Base-by-base conservation (phyloP, 2,329 filamentous ascomycete genomes). In the Cladosporium austrohemisphaericum region DNA sequence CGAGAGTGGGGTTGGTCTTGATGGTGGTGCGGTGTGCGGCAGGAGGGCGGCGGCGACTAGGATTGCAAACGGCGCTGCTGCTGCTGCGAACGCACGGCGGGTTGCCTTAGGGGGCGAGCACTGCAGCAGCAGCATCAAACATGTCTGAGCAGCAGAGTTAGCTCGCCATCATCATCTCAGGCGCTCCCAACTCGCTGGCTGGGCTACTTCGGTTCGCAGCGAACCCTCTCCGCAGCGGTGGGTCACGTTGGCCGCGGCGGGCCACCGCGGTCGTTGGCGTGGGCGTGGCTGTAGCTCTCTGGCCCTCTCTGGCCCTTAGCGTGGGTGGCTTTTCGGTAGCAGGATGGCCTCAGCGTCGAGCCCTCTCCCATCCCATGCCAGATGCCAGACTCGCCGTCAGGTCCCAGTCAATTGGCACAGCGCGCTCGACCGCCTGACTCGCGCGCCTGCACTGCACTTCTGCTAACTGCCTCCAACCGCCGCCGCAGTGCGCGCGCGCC, bases 371-470 rank as follows among this genome's bases (percentile, higher is more conserved):
- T n/a, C n/a, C n/a, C n/a, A n/a, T n/a, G n/a, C n/a, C n/a, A n/a
- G n/a, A n/a, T n/a, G n/a, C n/a, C n/a, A n/a, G n/a, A n/a, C n/a
- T n/a, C n/a, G 35, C 37, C 18, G 16, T 18, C 20, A 2, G 19
- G 16, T 43, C 40, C 40, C 40, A 43, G 18, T 19, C 40, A 28
- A 43, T 43, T 43, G 40, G 40, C 40, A 22, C 40, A 40, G 37
- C 13, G 20, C n/a, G 32, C 16, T 36, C 16, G 32, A 36, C 37
- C 23, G 23, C 8, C 23, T 40, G 37, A 40, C 26, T 32, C 26
- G 40, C 28, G 26, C 28, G 40, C 28, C 40, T 26, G 18, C 26
- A 18, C 40, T 43, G 40, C 36, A 16, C 22, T 22, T 40, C 37
- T 31, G 37, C 37, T 18, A 14, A 25, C 37, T 19, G 37, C 37